Base-by-base conservation (phyloP, 208 protist species). In the Acanthamoeba healyi region DNA sequence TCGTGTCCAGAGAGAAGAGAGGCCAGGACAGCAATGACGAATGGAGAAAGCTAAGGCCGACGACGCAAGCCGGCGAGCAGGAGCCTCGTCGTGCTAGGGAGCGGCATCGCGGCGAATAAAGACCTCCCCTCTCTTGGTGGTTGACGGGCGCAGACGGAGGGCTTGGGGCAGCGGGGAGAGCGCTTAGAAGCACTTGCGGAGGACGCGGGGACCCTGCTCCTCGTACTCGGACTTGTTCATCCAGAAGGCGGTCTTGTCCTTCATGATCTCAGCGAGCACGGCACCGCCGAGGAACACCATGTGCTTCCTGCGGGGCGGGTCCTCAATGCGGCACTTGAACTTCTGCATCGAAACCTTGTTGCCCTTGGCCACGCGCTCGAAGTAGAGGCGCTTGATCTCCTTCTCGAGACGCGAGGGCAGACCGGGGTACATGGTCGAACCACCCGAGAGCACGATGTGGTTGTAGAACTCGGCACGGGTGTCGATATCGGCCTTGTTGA, bases 261-360 rank as follows among this genome's bases (percentile, higher is more conserved):
- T 98, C 90, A 99, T 99, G 44, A 99, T 97, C 54, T 99, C 98
- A 17, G 98, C 99, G 9, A 99, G 95, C 17, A 99, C 97, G 22
- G 99, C 98, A 84, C 98, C 99, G 70, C 99, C 99, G 19, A 99
- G 94, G 96, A 99, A 99, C 3, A 99, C 98, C 98, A 99, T 99
- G 96, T 99, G 97, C 96, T 99, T 99, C 58, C 99, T 97, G 86
- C 98, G 97, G 26, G 99, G 99, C 17, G 99, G 98, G 91, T 99
- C 99, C 95, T 99, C 98, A 70, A 99, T 98, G 32, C 96, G 94
- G 34, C 99, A 96, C 79, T 98, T 98, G 95, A 99, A 99, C 42
- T 97, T 97, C 81, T 96, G 82, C 40, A 98, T 84, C 58, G 88
- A 67, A 15, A 49, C 72, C 51, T 93, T 95, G 95, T 99, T 97